phyloP scores from a whole-genome alignment of 2,329 filamentous ascomycete genomes.

The Apiospora marii region DNA sequence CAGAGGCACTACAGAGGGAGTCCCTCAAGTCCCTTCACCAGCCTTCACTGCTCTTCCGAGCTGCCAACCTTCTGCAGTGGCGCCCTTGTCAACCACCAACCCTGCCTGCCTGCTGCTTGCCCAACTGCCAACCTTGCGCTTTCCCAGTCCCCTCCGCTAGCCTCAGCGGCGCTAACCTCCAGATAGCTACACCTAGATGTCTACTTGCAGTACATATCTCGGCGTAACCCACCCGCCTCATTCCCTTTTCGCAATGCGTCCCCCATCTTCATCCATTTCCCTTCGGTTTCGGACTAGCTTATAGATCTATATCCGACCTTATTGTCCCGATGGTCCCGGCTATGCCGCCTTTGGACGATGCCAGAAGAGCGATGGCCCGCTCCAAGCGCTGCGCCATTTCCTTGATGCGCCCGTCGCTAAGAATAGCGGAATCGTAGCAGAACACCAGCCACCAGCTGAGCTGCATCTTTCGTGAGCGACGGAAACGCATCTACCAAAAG shows the following conservation, averaged over 20 bases:
- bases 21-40: not conserved
- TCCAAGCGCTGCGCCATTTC: conserved; percentile 13
- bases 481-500: not conserved
- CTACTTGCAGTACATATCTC: not conserved
- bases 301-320: conserved; percentile 9
- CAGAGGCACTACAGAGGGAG: not conserved
- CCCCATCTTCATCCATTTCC: not conserved
- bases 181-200: not conserved
- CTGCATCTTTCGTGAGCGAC: not conserved
- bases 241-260: conserved; percentile 10
- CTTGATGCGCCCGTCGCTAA: not conserved
- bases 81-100: not conserved
- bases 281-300: conserved; percentile 3
- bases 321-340: not conserved
- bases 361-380: not conserved
- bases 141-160: not conserved
- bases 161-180: not conserved
- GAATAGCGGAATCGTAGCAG: not conserved
- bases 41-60: not conserved
- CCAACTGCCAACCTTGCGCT: conserved; percentile 13
- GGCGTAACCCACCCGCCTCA: conserved; percentile 4
- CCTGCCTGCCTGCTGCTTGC: not conserved
- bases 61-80: not conserved
- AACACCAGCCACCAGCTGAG: not conserved
- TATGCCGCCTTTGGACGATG: conserved; percentile 11